phyloP scores from a whole-genome alignment of 768 basidiomycete genomes.

The Russula griseocarnosa region DNA sequence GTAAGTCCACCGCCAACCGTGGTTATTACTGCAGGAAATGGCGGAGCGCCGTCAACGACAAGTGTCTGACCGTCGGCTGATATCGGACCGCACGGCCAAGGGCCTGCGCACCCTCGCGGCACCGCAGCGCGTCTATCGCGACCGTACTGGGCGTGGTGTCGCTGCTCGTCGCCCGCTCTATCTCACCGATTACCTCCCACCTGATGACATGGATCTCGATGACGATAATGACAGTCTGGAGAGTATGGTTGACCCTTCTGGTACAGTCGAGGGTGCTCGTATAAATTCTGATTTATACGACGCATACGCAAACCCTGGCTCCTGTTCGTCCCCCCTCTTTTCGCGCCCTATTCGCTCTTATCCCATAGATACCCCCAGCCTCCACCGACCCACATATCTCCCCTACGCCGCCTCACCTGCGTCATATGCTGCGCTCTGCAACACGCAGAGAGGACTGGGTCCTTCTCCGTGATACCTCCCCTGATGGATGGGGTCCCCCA shows the following conservation, averaged over 20 bases:
- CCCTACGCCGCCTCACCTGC: conserved; percentile 16
- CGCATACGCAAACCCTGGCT: conserved; percentile 40
- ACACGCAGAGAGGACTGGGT: conserved; percentile 25
- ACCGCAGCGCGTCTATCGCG: conserved; percentile 52
- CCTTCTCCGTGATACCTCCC: conserved; percentile 16
- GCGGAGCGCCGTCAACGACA: conserved; percentile 65
- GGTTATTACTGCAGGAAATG: conserved; percentile 51
- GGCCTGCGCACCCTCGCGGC: conserved; percentile 55
- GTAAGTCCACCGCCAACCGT: conserved; percentile 1
- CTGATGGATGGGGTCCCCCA: conserved; percentile 23
- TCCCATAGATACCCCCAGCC: not conserved
- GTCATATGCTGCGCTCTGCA: conserved; percentile 12
- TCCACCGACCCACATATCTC: conserved; percentile 13
- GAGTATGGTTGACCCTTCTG: conserved; percentile 39
- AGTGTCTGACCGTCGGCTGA: conserved; percentile 53
- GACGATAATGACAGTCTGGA: conserved; percentile 66
- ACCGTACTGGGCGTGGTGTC: conserved; percentile 21
- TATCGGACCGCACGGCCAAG: conserved; percentile 64
- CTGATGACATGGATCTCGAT: conserved; percentile 49
- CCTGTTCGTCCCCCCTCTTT: conserved; percentile 12
- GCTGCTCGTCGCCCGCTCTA: conserved; percentile 33
- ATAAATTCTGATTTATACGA: conserved; percentile 62
- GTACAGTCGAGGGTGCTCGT: conserved; percentile 50
- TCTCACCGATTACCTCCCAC: conserved; percentile 51
- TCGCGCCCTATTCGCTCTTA: not conserved